A percentile compares a stretch with the other conserved stretches of the same genome.
Conservation (phyloP, 805 yeast species). For the Candida sanyiensis region DNA sequence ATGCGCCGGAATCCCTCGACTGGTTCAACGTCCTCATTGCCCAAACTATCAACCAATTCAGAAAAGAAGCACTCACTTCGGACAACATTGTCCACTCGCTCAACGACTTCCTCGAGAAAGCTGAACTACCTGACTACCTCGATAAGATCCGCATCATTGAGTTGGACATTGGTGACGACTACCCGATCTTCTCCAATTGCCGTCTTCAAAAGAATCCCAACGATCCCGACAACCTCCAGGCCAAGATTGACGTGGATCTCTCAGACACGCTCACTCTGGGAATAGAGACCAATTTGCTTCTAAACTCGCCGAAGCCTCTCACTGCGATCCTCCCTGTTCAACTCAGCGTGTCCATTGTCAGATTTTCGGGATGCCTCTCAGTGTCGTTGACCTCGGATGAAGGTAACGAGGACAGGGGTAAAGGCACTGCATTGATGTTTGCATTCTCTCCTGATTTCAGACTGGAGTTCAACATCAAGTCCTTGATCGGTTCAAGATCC, state of each 20-base stretch:
- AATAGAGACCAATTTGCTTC: conserved; percentile 68
- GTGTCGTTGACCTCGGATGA: conserved; percentile 43
- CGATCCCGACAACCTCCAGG: conserved; percentile 53
- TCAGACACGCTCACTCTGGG: conserved; percentile 85
- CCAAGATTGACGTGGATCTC: conserved; percentile 85
- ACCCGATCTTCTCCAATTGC: conserved; percentile 92
- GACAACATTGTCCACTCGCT: conserved; percentile 81
- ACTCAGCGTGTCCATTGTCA: conserved; percentile 77
- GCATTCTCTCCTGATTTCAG: conserved; percentile 90
- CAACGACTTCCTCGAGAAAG: conserved; percentile 52
- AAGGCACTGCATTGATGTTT: conserved; percentile 73
- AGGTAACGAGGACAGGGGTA: conserved; percentile 22
- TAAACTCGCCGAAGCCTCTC: conserved; percentile 77
- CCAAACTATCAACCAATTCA: conserved; percentile 77
- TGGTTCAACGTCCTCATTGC: conserved; percentile 96
- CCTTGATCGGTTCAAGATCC: conserved; percentile 88
- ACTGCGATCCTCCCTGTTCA: conserved; percentile 86
- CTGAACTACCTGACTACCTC: conserved; percentile 72
- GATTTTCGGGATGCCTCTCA: conserved; percentile 86
- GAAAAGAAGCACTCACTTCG: conserved; percentile 81
- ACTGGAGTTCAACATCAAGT: conserved; percentile 81
- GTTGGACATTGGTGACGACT: conserved; percentile 89
- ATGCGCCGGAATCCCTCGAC: conserved; percentile 85
- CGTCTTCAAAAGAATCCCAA: conserved; percentile 58
- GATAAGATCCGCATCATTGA: conserved; percentile 78